Base-by-base conservation (phyloP, 768 basidiomycete genomes). In the Mycena capillaripes region DNA sequence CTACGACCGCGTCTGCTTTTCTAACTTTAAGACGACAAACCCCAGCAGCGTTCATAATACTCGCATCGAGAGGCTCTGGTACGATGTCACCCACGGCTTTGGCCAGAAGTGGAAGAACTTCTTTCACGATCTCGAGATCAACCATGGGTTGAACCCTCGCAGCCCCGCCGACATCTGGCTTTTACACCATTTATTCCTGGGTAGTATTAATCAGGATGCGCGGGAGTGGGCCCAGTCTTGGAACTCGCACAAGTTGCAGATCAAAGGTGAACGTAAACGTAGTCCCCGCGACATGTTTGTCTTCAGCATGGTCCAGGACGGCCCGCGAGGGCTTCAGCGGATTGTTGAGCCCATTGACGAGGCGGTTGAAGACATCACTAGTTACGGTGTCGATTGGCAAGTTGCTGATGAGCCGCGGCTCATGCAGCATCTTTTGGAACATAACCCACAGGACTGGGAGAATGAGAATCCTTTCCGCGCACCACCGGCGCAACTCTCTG, bases 101-200 rank as follows among this genome's bases (percentile, higher is more conserved):
- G 80, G 81, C 5, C 30, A 36, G n/a, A 81, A 79, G 53, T 83
- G 82, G 82, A 76, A 78, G 34, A 52, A 66, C 4, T 81, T 83
- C 56, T 83, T 82, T 63, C n/a, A 44, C 19, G 69, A 74, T 9
- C 77, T 83, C 6, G 81, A 83, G 69, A 25, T 38, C 9, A 32
- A 71, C 61, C 42, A 76, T 40, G 76, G 77, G 5, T 75, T 83
- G 1, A 61, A 79, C 44, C 57, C 58, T 19, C 40, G 53, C 9
- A 50, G 48, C 25, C 36, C 69, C 3, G 68, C 58, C 14, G 79
- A 81, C 66, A 77, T 81, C 27, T 84, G 80, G 80, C 71, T 82
- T 12, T 68, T 81, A 5, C 81, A 80, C 42, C 66, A 72, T 59
- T 75, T 82, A 9, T 83, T 83, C 56, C 76, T 82, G 1, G 6